phyloP scores from a whole-genome alignment of 75 land plant genomes.

The Cunninghamia lanceolata region DNA sequence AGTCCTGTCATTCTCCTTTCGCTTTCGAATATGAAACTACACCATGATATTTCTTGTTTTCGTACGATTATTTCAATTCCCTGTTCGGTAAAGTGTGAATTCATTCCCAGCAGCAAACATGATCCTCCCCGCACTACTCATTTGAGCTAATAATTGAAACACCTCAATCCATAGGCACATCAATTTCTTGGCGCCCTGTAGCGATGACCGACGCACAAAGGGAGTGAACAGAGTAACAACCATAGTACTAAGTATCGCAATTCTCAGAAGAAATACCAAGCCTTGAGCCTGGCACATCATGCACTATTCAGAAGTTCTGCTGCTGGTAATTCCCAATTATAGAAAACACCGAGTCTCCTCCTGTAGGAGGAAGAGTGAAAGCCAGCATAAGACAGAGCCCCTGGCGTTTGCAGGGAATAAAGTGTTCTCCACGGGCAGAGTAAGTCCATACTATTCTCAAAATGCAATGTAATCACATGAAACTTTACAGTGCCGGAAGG shows the following conservation, averaged over 20 bases:
- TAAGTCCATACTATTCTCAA: constrained; percentile 37
- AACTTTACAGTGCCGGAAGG: constrained; percentile 13
- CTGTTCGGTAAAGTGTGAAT: too few species aligned
- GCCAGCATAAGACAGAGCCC: constrained; percentile 52
- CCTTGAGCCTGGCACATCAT: constrained; percentile 40
- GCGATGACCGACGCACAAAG: too few species aligned
- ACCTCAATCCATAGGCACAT: too few species aligned
- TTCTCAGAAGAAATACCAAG: constrained; percentile 48
- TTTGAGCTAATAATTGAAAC: too few species aligned
- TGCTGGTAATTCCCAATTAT: constrained; percentile 59
- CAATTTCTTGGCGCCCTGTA: too few species aligned
- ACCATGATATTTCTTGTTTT: too few species aligned
- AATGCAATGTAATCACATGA: constrained; percentile 53
- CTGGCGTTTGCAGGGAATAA: constrained; percentile 24
- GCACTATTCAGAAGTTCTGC: constrained; percentile 51
- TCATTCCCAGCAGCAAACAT: too few species aligned
- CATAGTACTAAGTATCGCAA: constrained; percentile 20
- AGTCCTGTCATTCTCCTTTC: too few species aligned
- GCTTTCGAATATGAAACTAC: too few species aligned
- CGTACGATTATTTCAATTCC: too few species aligned
- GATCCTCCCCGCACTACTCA: too few species aligned
- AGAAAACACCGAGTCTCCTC: constrained; percentile 40
- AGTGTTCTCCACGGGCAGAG: constrained; percentile 45
- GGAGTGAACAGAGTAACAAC: too few species aligned
- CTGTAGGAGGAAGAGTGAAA: constrained; percentile 44